Evolutionary conservation across 2,329 filamentous ascomycete genomes (phyloP).

Genomic region (Fusarium cyanostomum): DNA sequence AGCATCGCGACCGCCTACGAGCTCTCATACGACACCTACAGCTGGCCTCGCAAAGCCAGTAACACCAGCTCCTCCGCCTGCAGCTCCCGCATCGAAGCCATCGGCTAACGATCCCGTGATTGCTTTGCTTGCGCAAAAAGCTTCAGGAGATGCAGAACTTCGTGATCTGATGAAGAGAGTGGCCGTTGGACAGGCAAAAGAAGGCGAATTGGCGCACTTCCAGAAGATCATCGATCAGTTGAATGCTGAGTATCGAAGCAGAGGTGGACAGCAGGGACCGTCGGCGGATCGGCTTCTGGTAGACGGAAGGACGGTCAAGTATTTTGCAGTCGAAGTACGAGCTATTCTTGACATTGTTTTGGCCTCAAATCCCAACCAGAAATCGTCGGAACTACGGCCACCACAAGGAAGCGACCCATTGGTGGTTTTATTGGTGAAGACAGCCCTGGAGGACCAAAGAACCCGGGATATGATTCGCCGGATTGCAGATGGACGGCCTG

Average conservation of each 20-base stretch:
- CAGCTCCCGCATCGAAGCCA: slow-evolving; percentile 37
- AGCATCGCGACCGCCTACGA: slow-evolving; percentile 30
- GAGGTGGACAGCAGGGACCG: slow-evolving; percentile 60
- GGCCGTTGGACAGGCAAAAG: slow-evolving; percentile 76
- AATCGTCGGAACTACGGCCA: slow-evolving; percentile 61
- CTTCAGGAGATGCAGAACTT: slow-evolving; percentile 75
- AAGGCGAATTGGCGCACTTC: slow-evolving; percentile 77
- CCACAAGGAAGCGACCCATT: slow-evolving; percentile 65
- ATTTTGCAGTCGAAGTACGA: slow-evolving; percentile 67
- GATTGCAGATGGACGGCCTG: slow-evolving; percentile 61
- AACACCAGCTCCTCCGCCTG: slow-evolving; percentile 23
- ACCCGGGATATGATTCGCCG: slow-evolving; percentile 62
- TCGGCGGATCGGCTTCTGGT: slow-evolving; percentile 65
- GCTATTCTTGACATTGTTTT: slow-evolving; percentile 67
- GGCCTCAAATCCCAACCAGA: slow-evolving; percentile 66
- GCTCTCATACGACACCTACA: slow-evolving; percentile 28
- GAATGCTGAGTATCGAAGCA: slow-evolving; percentile 67
- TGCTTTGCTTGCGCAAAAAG: slow-evolving; percentile 78
- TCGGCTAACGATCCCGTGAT: slow-evolving; percentile 77
- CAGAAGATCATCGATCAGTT: slow-evolving; percentile 84
- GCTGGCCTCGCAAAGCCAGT: slow-evolving; percentile 29
- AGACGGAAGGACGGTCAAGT: slow-evolving; percentile 65
- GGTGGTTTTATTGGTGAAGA: slow-evolving; percentile 65
- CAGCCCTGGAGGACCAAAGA: slow-evolving; percentile 62
- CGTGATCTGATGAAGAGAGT: slow-evolving; percentile 86